A percentile compares a stretch with the other conserved stretches of the same genome.
These are phyloP conservation scores for Lachancea thermotolerans DNA, from an alignment of 805 yeast genomes.

Conservation along the genomic window DNA sequence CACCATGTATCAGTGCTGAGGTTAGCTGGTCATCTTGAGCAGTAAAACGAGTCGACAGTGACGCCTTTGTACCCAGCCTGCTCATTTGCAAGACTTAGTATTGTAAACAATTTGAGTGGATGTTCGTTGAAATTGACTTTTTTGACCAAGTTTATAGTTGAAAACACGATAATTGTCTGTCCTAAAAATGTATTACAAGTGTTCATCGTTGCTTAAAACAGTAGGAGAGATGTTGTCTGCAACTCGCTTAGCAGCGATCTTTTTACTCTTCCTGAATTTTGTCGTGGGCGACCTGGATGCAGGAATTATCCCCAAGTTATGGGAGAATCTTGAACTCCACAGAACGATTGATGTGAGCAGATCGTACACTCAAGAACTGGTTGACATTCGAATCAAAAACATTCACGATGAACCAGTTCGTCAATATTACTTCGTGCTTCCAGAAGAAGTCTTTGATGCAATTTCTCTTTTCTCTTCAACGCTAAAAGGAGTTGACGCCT, in stretches of 20 bases:
- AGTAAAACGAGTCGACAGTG: too few relatives aligned
- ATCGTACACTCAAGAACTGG: conserved; percentile 58
- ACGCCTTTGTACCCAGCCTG: too few relatives aligned
- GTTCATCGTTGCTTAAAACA: neutral
- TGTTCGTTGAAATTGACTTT: conserved; percentile 4
- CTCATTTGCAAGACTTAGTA: too few relatives aligned
- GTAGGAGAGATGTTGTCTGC: neutral
- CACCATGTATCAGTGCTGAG: conserved; percentile 12
- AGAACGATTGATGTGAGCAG: conserved; percentile 59
- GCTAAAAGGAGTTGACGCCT: conserved; percentile 22
- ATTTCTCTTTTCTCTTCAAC: conserved; percentile 43
- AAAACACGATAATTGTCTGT: neutral
- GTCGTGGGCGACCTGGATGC: neutral
- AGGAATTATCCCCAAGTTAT: conserved; percentile 15
- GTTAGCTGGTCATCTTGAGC: conserved; percentile 8
- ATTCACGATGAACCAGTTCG: conserved; percentile 45
- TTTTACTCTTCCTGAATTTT: neutral
- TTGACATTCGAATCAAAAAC: conserved; percentile 53
- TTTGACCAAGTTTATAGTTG: neutral
- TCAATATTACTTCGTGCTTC: conserved; percentile 54
- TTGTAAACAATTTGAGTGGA: neutral
- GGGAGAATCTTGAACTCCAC: conserved; percentile 50
- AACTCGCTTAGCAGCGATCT: neutral
- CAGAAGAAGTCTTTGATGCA: conserved; percentile 37
- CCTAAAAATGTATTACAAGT: neutral